phyloP scores from a whole-genome alignment of 2,329 filamentous ascomycete species.

The Teratosphaeria destructans region DNA sequence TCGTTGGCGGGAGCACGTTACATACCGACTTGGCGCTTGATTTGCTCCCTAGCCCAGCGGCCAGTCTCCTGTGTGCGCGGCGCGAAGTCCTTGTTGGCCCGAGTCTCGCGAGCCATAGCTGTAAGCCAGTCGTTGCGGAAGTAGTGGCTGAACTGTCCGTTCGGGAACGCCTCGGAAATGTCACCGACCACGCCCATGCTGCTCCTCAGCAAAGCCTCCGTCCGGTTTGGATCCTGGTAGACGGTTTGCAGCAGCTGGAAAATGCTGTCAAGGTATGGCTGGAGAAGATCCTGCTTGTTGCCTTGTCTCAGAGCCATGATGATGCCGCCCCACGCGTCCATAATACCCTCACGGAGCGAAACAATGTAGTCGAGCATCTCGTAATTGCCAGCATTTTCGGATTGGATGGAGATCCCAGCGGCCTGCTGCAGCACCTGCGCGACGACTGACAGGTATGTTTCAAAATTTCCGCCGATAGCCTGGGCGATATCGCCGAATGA shows the following conservation, averaged over 20 bases:
- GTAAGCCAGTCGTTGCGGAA: slow-evolving; percentile 91
- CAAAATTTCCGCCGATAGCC: slow-evolving; percentile 83
- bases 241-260: slow-evolving; percentile 79
- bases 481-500: slow-evolving; percentile 97
- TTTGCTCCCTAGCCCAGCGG: slow-evolving; percentile 93
- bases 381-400: slow-evolving; percentile 55
- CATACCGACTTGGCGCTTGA: slow-evolving; percentile 65
- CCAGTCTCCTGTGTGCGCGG: slow-evolving; percentile 84
- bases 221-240: slow-evolving; percentile 73
- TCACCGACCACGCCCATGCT: slow-evolving; percentile 97
- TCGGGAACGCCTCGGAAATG: slow-evolving; percentile 84
- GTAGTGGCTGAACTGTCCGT: slow-evolving; percentile 70
- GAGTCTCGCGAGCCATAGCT: slow-evolving; percentile 81
- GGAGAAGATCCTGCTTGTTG: slow-evolving; percentile 60
- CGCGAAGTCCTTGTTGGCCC: slow-evolving; percentile 77
- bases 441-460: slow-evolving; percentile 85
- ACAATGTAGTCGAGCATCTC: slow-evolving; percentile 97
- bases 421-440: slow-evolving; percentile 92
- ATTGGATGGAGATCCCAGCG: slow-evolving; percentile 64
- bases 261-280: slow-evolving; percentile 71
- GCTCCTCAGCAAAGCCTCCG: slow-evolving; percentile 83
- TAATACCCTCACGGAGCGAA: slow-evolving; percentile 90
- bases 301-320: slow-evolving; percentile 86
- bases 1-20: too few species aligned
- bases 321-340: slow-evolving; percentile 97